Percentiles rank a stretch among this genome's conserved stretches.
phyloP scores from a whole-genome alignment of 2,329 filamentous ascomycete genomes.

The Zalaria sp. region DNA sequence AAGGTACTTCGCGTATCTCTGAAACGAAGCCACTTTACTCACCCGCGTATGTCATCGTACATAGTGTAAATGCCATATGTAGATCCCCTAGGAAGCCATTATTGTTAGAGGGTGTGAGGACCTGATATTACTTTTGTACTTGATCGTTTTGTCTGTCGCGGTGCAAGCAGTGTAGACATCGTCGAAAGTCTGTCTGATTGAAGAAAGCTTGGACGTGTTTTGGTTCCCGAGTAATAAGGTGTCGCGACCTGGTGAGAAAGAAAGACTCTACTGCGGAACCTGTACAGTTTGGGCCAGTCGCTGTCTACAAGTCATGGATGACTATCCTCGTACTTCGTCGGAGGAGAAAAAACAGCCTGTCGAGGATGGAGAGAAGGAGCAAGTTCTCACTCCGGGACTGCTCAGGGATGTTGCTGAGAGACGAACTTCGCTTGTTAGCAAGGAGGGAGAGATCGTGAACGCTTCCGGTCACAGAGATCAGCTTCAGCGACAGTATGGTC shows the following conservation, averaged over 20 bases:
- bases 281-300: background rate
- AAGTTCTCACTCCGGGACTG: background rate
- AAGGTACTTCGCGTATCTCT: too few species aligned
- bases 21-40: background rate
- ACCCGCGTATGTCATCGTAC: background rate
- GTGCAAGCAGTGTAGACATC: too few species aligned
- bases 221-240: too few species aligned
- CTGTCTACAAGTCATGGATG: background rate
- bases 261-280: too few species aligned
- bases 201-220: too few species aligned
- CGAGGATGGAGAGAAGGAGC: background rate
- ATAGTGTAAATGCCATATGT: background rate
- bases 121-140: too few species aligned
- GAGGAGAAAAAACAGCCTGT: conserved; percentile 1
- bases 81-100: too few species aligned
- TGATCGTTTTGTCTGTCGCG: too few species aligned
- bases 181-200: too few species aligned
- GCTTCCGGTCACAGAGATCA: conserved; percentile 51
- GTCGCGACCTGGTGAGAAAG: too few species aligned
- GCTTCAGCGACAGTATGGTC: conserved; percentile 46
- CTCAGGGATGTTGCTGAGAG: background rate
- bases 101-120: too few species aligned
- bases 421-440: conserved; percentile 12
- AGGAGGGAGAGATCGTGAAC: conserved; percentile 38
- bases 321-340: background rate